Conservation (phyloP, 345 rosid species). For the Excoecaria cochinchinensis region DNA sequence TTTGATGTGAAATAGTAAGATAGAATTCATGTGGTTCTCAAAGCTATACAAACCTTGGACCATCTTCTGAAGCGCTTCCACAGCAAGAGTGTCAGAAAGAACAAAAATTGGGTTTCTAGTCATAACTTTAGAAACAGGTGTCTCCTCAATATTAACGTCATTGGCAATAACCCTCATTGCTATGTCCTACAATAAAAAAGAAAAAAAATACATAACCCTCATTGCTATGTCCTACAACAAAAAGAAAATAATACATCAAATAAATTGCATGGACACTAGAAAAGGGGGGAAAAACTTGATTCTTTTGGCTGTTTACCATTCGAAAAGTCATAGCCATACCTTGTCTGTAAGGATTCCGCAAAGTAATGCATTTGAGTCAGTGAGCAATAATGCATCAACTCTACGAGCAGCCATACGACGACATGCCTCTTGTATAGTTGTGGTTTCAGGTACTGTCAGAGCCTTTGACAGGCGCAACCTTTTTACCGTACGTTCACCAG, state of each 20-base stretch:
- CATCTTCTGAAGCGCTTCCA: constrained; percentile 99
- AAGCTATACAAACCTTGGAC: constrained; percentile 68
- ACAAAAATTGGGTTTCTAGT: constrained; percentile 92
- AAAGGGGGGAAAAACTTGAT: neutral
- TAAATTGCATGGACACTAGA: neutral
- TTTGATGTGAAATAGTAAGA: neutral
- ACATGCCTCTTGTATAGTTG: constrained; percentile 82
- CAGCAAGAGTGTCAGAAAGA: constrained; percentile 93
- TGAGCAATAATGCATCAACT: constrained; percentile 88
- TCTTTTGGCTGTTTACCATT: neutral
- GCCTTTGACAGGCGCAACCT: constrained; percentile 89
- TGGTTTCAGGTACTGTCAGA: constrained; percentile 82
- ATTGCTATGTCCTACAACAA: neutral
- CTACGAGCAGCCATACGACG: constrained; percentile 91
- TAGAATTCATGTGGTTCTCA: neutral
- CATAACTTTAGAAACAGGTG: constrained; percentile 95
- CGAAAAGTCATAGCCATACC: constrained; percentile 37
- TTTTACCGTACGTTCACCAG: constrained; percentile 92
- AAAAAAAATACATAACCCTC: no score
- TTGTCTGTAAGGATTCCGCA: constrained; percentile 99
- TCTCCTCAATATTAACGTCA: constrained; percentile 78
- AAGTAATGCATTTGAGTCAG: constrained; percentile 89
- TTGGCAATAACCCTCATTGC: constrained; percentile 82
- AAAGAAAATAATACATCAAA: neutral
- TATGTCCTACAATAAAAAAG: constrained; percentile 53